Evolutionary conservation across 2,329 filamentous ascomycete genomes (phyloP), one percentile per base, ranked within the genome.

Genomic region (Colletotrichum phormii): DNA sequence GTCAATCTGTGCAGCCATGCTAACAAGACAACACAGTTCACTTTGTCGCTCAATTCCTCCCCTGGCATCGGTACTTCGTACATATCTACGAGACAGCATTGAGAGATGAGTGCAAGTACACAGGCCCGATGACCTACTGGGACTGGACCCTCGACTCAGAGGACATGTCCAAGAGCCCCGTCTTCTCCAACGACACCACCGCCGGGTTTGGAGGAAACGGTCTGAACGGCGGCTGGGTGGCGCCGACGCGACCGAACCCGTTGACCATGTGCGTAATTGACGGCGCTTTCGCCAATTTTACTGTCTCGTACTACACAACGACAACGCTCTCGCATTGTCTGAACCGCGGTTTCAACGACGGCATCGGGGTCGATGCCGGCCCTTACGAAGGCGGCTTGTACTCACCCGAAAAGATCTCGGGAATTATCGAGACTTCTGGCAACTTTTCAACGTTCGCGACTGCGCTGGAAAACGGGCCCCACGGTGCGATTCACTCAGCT

Each of bases 1-100:
- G 8, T 8, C 24, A 4, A 26, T 15, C 11, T 22, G 5, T 22
- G 57, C 13, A n/a, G 1, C 1, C 4, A 13, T 5, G 33, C 65
- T 63, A 8, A 53, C 46, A 31, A 6, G n/a, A 12, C 1, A 2
- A 6, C 4, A 8, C 18, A 81, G 80, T 79, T 37, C 81, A 82
- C 63, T 71, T 77, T 11, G 74, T 77, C 11, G 78, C 80, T 0
- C 60, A 76, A 0, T 83, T 82, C 71, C 76, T 83, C 2, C 74
- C 79, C 0, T 83, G 81, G 81, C 81, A 83, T 65, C 74, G 81
- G 11, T 81, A 80, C 59, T 81, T 82, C 59, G 71, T 80, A 6
- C 76, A 81, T 37, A 53, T 79, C 22, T 83, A 82, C 64, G 77
- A 82, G 54, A 64, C 68, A 4, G 75, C 76, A 0, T 75, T 83